These are phyloP conservation scores for Ogataea thermomethanolica DNA, from an alignment of 805 yeast genomes.

Conservation along the genomic window DNA sequence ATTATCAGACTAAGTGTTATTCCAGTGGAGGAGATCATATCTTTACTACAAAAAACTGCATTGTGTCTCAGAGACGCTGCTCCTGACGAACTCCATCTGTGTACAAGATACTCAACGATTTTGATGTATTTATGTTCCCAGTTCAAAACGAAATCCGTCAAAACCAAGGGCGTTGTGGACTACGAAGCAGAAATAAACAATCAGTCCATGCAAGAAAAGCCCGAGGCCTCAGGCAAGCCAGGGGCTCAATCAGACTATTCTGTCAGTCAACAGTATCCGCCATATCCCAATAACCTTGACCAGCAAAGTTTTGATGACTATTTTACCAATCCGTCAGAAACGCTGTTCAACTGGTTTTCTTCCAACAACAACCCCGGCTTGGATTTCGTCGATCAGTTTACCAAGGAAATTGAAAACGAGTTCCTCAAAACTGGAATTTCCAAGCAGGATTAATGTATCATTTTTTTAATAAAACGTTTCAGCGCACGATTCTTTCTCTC, in stretches of 20 bases:
- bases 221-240: background rate
- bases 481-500: slow-evolving; percentile 16
- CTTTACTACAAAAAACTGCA: slow-evolving; percentile 68
- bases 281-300: slow-evolving; percentile 16
- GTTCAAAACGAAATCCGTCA: slow-evolving; percentile 46
- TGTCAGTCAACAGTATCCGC: slow-evolving; percentile 3
- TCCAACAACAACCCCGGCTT: slow-evolving; percentile 47
- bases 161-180: slow-evolving; percentile 22
- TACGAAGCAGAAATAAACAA: slow-evolving; percentile 24
- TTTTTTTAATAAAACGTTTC: slow-evolving; percentile 14
- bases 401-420: slow-evolving; percentile 73
- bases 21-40: slow-evolving; percentile 66
- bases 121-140: slow-evolving; percentile 73
- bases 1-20: slow-evolving; percentile 56
- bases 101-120: slow-evolving; percentile 75
- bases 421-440: slow-evolving; percentile 36
- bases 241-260: background rate
- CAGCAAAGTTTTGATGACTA: slow-evolving; percentile 33
- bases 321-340: slow-evolving; percentile 34
- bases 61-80: slow-evolving; percentile 73
- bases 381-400: slow-evolving; percentile 72
- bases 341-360: slow-evolving; percentile 48
- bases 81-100: slow-evolving; percentile 84
- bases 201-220: slow-evolving; percentile 10
- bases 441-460: slow-evolving; percentile 10